A percentile compares a stretch with the other conserved stretches of the same genome.
Evolutionary conservation across 164 flowering plant species (phyloP).

Genomic region (Vitis rotundifolia): DNA sequence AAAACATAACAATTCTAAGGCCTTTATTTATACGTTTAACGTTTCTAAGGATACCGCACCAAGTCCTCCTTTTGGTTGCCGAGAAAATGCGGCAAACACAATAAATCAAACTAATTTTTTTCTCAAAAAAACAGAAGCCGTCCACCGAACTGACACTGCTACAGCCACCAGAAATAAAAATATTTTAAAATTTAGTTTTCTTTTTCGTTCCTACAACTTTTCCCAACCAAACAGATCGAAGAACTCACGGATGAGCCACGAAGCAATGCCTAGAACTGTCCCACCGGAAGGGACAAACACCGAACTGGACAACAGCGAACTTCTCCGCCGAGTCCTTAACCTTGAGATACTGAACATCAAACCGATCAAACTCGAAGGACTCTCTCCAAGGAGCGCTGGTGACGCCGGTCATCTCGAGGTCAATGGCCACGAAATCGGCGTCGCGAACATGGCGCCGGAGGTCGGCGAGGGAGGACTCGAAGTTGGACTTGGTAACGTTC

Average conservation of each 20-base stretch:
- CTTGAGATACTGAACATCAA: slow-evolving; percentile 72
- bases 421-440: slow-evolving; percentile 89
- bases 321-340: slow-evolving; percentile 94
- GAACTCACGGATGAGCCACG: slow-evolving; percentile 79
- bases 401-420: slow-evolving; percentile 93
- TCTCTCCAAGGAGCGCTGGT: slow-evolving; percentile 95
- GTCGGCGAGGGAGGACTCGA: slow-evolving; percentile 54
- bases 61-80: too few species aligned
- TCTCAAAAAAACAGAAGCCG: too few species aligned
- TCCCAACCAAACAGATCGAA: slow-evolving; percentile 5
- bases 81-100: too few species aligned
- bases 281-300: slow-evolving; percentile 94
- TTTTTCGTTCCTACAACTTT: background rate
- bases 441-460: slow-evolving; percentile 54
- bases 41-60: too few species aligned
- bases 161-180: background rate
- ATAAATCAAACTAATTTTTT: too few species aligned
- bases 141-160: too few species aligned
- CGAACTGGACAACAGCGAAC: slow-evolving; percentile 93
- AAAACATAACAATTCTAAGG: too few species aligned
- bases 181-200: background rate
- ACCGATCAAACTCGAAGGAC: slow-evolving; percentile 72
- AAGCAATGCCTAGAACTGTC: slow-evolving; percentile 52
- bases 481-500: slow-evolving; percentile 78
- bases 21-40: too few species aligned